Percentiles rank a stretch among this genome's conserved stretches.
These are phyloP conservation scores for Pleomassaria siparia DNA, from an alignment of 2,329 filamentous ascomycete genomes.

Conservation along the genomic window DNA sequence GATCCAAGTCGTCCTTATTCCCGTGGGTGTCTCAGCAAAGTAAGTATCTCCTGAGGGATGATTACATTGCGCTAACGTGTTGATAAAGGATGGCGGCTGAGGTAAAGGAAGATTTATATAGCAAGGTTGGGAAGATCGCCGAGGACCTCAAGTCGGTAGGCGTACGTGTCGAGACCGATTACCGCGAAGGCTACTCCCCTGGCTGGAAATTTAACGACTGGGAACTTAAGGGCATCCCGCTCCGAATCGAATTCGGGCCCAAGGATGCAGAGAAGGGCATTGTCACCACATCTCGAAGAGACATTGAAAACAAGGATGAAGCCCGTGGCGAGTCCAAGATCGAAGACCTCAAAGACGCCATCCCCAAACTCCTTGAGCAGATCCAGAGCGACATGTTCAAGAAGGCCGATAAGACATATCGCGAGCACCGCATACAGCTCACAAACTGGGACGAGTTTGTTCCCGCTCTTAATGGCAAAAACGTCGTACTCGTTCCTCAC, in stretches of 20 bases:
- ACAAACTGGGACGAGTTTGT: constrained; percentile 89
- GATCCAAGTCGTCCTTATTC: constrained; percentile 82
- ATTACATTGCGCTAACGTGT: constrained; percentile 3
- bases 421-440: constrained; percentile 76
- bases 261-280: constrained; percentile 87
- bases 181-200: constrained; percentile 84
- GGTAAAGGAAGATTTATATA: constrained; percentile 73
- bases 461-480: constrained; percentile 86
- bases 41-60: constrained; percentile 50
- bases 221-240: constrained; percentile 93
- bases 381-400: constrained; percentile 83
- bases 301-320: constrained; percentile 71
- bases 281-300: constrained; percentile 83
- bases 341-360: constrained; percentile 68
- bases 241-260: constrained; percentile 93
- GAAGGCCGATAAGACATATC: constrained; percentile 77
- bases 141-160: constrained; percentile 69
- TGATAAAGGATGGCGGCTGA: constrained; percentile 58
- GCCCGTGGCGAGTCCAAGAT: constrained; percentile 69
- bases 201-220: constrained; percentile 99
- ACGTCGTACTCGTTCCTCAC: constrained; percentile 88
- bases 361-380: constrained; percentile 81
- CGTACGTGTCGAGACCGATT: constrained; percentile 78
- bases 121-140: constrained; percentile 72
- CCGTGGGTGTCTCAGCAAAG: constrained; percentile 90